Base-by-base conservation (phyloP, 441 rosid genomes). In the Erodium moschatum region DNA sequence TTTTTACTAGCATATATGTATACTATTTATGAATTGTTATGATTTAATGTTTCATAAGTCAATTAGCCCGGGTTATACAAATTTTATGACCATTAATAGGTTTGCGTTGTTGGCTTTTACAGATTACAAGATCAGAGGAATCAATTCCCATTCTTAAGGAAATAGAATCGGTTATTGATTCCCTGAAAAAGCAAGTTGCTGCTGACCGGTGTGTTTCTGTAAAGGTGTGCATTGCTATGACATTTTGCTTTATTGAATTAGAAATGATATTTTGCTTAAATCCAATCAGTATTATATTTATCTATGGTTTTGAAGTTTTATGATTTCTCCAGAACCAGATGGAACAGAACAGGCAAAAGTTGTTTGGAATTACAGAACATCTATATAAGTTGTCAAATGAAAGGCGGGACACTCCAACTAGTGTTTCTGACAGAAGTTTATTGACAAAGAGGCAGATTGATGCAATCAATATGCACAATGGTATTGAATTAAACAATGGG, bases 371-470 rank as follows among this genome's bases (percentile, higher is more conserved):
- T 70, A 89, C 94, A 4, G 78, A 76, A 29, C 85, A 81, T 69
- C 74, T 85, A 16, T 79, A 77, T 73, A 84, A 73, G 65, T 69
- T 79, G 60, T 85, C 96, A 0, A 72, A 72, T 74, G 94, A 87
- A 52, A 83, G 91, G 82, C 82, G 83, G 72, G 78, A 81, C 66
- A 56, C 69, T 67, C 81, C 72, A 80, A 77, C n/a, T 66, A 73
- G 42, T 33, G 70, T 67, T 68, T 60, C 63, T 68, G 74, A 73
- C 70, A 76, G 71, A 61, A 77, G 78, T 67, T 74, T 91, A 70
- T 81, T 94, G 69, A 80, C 87, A 58, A 91, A 85, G 83, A 82
- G 89, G 82, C 97, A 91, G 81, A 85, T 71, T 31, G 97, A 91
- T 73, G 86, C 90, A 1, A 79, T 79, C 0, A 86, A 85, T 21